Base-by-base conservation (phyloP, 352 stramenopile genomes). In the Phytophthora kernoviae region DNA sequence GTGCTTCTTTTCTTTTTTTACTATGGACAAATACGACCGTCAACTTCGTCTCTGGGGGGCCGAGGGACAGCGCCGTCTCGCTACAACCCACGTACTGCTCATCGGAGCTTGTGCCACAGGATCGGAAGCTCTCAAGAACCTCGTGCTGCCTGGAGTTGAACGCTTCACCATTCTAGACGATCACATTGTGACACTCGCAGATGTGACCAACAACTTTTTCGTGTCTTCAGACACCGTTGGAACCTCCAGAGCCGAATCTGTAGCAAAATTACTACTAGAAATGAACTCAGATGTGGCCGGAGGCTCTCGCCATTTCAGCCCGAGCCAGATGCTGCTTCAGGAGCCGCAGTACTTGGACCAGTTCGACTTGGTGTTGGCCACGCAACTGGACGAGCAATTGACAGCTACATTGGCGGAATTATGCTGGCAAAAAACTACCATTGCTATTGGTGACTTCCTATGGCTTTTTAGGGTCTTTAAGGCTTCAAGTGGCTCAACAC, bases 91-190 rank as follows among this genome's bases (percentile, higher is more conserved):
- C 65, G 84, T 99, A 9, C 69, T 99, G 24, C 77, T 98, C 17
- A 43, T 99, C 8, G 77, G 96, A 21, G 91, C 96, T 1, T 88
- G 92, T 14, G 85, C 96, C 9, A 98, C 92, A 4, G 97, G 94
- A 11, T 96, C 96, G 1, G 97, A 99, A 80, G 97, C 95, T 24
- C 81, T 99, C 46, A 99, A 99, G 82, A 99, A 99, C 81, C 75
- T 99, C 20, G 91, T 98, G 48, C 74, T 98, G 24, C 92, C 92
- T 14, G 83, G 92, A 17, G 73, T 97, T 15, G 77, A 92, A 46
- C 76, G 75, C 27, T 98, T 99, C 68, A 96, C 91, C 22, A 87
- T 99, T 15, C 57, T 99, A 7, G 97, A 99, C 81, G 93, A 96
- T 50, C 70, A 73, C 21, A 52, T 40, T 1, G 91, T 97, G 46